These are phyloP conservation scores for Termitomyces sp. DNA, from an alignment of 768 basidiomycete species.

Conservation along the genomic window DNA sequence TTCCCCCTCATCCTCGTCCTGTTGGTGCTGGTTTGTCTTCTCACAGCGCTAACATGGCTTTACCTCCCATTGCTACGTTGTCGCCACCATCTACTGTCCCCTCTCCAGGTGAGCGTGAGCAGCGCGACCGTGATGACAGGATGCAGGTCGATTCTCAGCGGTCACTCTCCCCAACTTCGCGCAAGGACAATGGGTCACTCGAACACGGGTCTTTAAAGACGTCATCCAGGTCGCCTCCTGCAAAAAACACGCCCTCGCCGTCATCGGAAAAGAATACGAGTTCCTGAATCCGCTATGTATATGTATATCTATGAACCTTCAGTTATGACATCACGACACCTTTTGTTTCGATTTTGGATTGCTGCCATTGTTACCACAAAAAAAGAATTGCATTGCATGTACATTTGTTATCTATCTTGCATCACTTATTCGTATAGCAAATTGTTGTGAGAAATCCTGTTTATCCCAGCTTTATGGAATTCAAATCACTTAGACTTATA, in stretches of 20 bases:
- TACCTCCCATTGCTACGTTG: conserved; percentile 69
- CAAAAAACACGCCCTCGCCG: conserved; percentile 53
- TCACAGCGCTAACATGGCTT: conserved; percentile 38
- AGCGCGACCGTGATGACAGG: conserved; percentile 43
- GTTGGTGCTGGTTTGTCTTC: conserved; percentile 49
- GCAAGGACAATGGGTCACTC: conserved; percentile 32
- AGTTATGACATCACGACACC: not conserved
- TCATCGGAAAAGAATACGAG: conserved; percentile 37
- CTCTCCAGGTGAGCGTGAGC: conserved; percentile 42
- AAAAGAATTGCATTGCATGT: conserved; percentile 2
- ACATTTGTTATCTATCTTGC: conserved; percentile 8
- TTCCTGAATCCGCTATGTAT: conserved; percentile 9
- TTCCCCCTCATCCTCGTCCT: conserved; percentile 74
- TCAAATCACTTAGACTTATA: not conserved
- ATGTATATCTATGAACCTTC: not conserved
- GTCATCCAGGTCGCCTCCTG: conserved; percentile 42
- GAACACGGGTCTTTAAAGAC: conserved; percentile 39
- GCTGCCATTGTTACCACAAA: not conserved
- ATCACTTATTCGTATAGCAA: conserved; percentile 1
- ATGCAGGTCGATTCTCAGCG: conserved; percentile 50
- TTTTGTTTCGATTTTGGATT: not conserved
- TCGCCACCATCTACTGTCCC: conserved; percentile 55
- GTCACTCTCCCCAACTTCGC: conserved; percentile 45
- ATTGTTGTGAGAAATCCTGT: not conserved
- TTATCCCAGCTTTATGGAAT: not conserved